A percentile compares a stretch with the other conserved stretches of the same genome.
These are phyloP conservation scores for Syzygium aromaticum DNA, from an alignment of 345 rosid genomes.

Conservation along the genomic window DNA sequence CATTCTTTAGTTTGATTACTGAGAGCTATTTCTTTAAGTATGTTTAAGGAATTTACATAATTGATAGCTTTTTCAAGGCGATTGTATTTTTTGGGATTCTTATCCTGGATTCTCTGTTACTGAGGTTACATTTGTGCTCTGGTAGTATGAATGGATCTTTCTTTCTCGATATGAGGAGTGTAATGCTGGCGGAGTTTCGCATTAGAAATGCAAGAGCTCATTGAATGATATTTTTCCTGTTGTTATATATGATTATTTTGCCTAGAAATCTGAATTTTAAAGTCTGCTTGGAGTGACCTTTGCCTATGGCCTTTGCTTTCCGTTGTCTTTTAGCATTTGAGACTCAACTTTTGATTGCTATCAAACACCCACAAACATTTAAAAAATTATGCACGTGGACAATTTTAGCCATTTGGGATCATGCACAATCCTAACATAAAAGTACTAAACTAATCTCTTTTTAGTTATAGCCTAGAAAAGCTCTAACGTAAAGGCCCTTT, in stretches of 20 bases:
- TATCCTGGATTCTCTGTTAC: not conserved
- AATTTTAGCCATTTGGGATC: not conserved
- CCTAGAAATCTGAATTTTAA: not conserved
- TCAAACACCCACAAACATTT: not conserved
- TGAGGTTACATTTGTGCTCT: not conserved
- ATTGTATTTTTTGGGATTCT: not conserved
- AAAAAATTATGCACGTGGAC: not conserved
- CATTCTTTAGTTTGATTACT: not conserved
- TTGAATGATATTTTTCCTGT: not conserved
- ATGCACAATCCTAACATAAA: not conserved
- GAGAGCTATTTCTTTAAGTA: not conserved
- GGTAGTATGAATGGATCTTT: not conserved
- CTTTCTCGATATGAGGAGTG: not conserved
- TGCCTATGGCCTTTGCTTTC: not conserved
- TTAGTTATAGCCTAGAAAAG: not conserved
- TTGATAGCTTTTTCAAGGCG: not conserved
- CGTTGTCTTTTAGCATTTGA: not conserved
- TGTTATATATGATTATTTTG: not conserved
- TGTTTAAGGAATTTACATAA: not conserved
- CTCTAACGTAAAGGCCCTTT: not conserved
- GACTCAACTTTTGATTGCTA: not conserved
- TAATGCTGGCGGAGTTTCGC: not conserved
- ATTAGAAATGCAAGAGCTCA: not conserved
- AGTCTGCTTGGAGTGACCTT: not conserved
- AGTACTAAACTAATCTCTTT: not conserved